phyloP scores from a whole-genome alignment of 768 basidiomycete species.

The Pholiota molesta region DNA sequence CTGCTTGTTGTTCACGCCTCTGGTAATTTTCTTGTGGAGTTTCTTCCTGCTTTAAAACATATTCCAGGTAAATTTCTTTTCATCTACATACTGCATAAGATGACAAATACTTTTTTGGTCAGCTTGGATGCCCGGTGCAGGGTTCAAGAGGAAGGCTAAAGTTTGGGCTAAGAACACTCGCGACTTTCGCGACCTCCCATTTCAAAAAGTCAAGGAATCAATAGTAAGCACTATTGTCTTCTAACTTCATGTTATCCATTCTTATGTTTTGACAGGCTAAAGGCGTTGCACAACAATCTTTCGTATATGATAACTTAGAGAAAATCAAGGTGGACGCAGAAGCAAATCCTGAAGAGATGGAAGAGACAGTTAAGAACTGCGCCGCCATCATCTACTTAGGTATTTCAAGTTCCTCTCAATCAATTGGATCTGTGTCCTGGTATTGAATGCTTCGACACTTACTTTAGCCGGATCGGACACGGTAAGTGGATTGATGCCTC shows the following conservation, averaged over 20 bases:
- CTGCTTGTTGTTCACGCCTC: slow-evolving; percentile 33
- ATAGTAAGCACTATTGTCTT: slow-evolving; percentile 23
- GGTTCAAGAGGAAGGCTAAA: slow-evolving; percentile 33
- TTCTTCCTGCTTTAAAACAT: slow-evolving; percentile 32
- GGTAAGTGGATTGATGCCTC: neutral
- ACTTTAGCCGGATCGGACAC: slow-evolving; percentile 8
- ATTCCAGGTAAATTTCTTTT: slow-evolving; percentile 28
- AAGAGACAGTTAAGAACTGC: slow-evolving; percentile 41
- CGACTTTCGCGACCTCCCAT: slow-evolving; percentile 29
- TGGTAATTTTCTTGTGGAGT: slow-evolving; percentile 44
- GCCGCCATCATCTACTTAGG: slow-evolving; percentile 45
- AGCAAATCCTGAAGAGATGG: slow-evolving; percentile 20
- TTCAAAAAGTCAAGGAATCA: slow-evolving; percentile 27
- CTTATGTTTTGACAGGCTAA: slow-evolving; percentile 15
- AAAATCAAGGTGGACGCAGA: slow-evolving; percentile 18
- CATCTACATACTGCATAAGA: neutral
- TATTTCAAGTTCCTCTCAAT: slow-evolving; percentile 11
- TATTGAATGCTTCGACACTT: neutral
- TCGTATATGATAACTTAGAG: slow-evolving; percentile 29
- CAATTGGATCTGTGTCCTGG: neutral
- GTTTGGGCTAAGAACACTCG: slow-evolving; percentile 23
- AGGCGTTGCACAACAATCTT: slow-evolving; percentile 28
- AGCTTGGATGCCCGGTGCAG: slow-evolving; percentile 44
- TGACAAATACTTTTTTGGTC: neutral
- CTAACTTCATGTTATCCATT: neutral